phyloP scores from a whole-genome alignment of 495 filamentous ascomycete genomes.

The Geoglossum glabrum region DNA sequence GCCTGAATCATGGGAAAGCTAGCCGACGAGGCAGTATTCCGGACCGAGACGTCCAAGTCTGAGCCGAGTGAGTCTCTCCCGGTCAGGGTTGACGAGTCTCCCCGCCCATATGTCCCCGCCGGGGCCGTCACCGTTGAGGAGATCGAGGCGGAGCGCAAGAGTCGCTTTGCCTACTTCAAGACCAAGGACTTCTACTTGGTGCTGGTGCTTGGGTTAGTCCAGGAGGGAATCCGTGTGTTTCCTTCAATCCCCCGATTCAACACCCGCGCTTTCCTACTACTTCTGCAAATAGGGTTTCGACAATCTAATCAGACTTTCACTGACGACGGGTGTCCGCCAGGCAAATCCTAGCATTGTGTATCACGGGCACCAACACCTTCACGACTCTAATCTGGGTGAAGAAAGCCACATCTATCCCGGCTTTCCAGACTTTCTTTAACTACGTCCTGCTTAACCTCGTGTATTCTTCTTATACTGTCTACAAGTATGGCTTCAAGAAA shows the following conservation, averaged over 20 bases:
- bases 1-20: not conserved
- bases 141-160: slow-evolving; percentile 12
- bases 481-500: slow-evolving; percentile 55
- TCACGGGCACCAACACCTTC: slow-evolving; percentile 80
- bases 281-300: not conserved
- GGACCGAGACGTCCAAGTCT: not conserved
- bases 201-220: slow-evolving; percentile 48
- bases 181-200: slow-evolving; percentile 79
- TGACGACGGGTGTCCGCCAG: slow-evolving; percentile 18
- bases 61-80: not conserved
- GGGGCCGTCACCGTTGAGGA: not conserved
- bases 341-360: slow-evolving; percentile 70
- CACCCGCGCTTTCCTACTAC: no score
- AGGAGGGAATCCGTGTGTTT: not conserved
- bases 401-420: slow-evolving; percentile 66
- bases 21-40: not conserved
- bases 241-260: not conserved
- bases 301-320: not conserved
- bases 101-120: not conserved
- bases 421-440: slow-evolving; percentile 90
- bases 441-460: slow-evolving; percentile 69
- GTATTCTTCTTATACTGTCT: slow-evolving; percentile 66
- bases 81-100: not conserved
- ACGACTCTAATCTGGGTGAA: slow-evolving; percentile 48
- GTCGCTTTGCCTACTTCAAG: slow-evolving; percentile 58